Conservation (phyloP, 495 filamentous ascomycete genomes). For the Neurospora sp. region DNA sequence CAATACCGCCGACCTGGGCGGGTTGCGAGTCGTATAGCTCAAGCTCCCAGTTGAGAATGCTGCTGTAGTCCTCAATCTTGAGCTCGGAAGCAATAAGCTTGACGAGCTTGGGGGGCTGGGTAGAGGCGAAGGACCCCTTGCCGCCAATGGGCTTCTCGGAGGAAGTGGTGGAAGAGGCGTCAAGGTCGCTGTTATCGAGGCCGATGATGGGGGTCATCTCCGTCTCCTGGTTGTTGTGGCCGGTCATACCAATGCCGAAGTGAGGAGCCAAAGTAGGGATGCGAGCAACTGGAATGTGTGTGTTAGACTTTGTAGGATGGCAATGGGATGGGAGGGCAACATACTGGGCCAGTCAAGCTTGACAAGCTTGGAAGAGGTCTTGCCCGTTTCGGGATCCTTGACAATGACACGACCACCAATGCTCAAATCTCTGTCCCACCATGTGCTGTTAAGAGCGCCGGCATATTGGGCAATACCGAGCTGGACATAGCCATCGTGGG, state of each 20-base stretch:
- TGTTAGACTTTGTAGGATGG: not conserved
- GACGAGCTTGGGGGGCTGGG: conserved; percentile 76
- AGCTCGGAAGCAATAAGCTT: conserved; percentile 70
- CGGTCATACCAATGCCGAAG: conserved; percentile 71
- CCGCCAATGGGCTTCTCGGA: conserved; percentile 31
- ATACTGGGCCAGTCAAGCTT: conserved; percentile 79
- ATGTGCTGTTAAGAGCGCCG: conserved; percentile 71
- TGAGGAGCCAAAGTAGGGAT: conserved; percentile 91
- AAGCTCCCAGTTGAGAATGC: conserved; percentile 93
- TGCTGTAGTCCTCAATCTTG: conserved; percentile 52
- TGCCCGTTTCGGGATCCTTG: conserved; percentile 58
- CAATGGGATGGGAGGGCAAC: not conserved
- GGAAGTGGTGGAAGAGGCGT: conserved; percentile 12
- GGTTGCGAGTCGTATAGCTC: conserved; percentile 91
- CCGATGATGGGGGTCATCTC: conserved; percentile 92
- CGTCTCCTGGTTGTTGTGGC: conserved; percentile 79
- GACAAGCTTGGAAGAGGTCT: conserved; percentile 72
- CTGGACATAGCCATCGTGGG: conserved; percentile 75
- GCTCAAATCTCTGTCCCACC: conserved; percentile 91
- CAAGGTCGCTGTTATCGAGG: conserved; percentile 61
- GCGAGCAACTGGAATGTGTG: conserved; percentile 53
- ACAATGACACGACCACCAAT: conserved; percentile 85
- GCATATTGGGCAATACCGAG: conserved; percentile 90
- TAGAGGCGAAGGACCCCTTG: conserved; percentile 57
- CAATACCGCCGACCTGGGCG: conserved; percentile 71